phyloP scores from a whole-genome alignment of 2,329 filamentous ascomycete genomes.

The Ceratocystis smalleyi region DNA sequence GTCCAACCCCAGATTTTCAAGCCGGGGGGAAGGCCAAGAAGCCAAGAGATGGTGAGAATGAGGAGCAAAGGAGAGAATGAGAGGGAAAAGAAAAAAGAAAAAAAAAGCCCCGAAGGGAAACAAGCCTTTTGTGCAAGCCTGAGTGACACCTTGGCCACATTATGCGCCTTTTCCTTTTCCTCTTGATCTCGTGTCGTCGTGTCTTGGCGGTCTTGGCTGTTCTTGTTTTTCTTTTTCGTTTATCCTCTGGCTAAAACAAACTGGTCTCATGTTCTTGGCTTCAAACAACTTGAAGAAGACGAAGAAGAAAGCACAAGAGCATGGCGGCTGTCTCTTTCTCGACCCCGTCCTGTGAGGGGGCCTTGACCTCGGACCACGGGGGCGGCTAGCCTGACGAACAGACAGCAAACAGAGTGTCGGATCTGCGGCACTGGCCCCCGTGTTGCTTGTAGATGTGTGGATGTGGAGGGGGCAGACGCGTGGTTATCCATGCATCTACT shows the following conservation, averaged over 20 bases:
- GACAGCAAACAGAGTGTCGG: too few relatives aligned
- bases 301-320: too few relatives aligned
- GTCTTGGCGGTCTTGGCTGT: background rate
- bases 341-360: too few relatives aligned
- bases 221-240: background rate
- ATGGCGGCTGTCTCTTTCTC: too few relatives aligned
- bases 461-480: background rate
- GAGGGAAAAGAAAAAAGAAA: background rate
- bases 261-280: too few relatives aligned
- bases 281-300: too few relatives aligned
- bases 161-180: background rate
- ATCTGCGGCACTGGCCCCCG: background rate
- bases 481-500: background rate
- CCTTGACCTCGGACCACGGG: too few relatives aligned
- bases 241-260: background rate
- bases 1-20: background rate
- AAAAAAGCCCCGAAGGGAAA: background rate
- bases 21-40: background rate
- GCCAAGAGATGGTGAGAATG: background rate
- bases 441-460: background rate
- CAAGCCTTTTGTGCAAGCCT: constrained; percentile 1
- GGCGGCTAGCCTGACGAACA: too few relatives aligned
- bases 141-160: constrained; percentile 2
- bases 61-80: background rate
- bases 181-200: background rate